Evolutionary conservation across 768 basidiomycete genomes (phyloP).

Genomic region (Auriculariales sp.): DNA sequence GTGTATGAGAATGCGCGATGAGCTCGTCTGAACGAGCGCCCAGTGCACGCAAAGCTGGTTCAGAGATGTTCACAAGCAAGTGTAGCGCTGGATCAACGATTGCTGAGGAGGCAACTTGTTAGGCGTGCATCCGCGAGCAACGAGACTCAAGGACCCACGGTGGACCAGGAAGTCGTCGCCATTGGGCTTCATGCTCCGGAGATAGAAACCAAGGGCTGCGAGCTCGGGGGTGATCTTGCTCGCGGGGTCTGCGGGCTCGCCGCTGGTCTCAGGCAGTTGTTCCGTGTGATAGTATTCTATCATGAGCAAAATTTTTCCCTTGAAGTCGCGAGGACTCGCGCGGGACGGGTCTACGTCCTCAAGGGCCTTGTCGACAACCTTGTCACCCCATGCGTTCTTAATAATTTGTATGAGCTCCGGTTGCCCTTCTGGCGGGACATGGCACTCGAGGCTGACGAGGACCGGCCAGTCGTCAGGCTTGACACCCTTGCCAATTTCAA

Average conservation of each 20-base stretch:
- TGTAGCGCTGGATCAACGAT: slow-evolving; percentile 26
- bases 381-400: slow-evolving; percentile 35
- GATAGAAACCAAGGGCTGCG: slow-evolving; percentile 42
- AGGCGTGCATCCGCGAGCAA: no score
- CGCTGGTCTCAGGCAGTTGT: background rate
- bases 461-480: slow-evolving; percentile 33
- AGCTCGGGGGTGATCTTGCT: slow-evolving; percentile 14
- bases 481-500: slow-evolving; percentile 33
- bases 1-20: slow-evolving; percentile 24
- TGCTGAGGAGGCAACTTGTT: no score
- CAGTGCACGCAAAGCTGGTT: slow-evolving; percentile 28
- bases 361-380: slow-evolving; percentile 28
- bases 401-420: slow-evolving; percentile 38
- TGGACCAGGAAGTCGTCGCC: slow-evolving; percentile 31
- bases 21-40: slow-evolving; percentile 23
- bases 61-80: slow-evolving; percentile 47
- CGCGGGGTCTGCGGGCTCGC: background rate
- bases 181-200: slow-evolving; percentile 44
- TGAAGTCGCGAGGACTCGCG: slow-evolving; percentile 31
- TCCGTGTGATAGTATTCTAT: slow-evolving; percentile 18
- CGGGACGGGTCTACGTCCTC: slow-evolving; percentile 22
- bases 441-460: slow-evolving; percentile 47
- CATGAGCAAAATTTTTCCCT: slow-evolving; percentile 44
- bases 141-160: slow-evolving; percentile 15
- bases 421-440: slow-evolving; percentile 37